Evolutionary conservation across 768 basidiomycete genomes (phyloP).

Genomic region (Clavulina sp.): DNA sequence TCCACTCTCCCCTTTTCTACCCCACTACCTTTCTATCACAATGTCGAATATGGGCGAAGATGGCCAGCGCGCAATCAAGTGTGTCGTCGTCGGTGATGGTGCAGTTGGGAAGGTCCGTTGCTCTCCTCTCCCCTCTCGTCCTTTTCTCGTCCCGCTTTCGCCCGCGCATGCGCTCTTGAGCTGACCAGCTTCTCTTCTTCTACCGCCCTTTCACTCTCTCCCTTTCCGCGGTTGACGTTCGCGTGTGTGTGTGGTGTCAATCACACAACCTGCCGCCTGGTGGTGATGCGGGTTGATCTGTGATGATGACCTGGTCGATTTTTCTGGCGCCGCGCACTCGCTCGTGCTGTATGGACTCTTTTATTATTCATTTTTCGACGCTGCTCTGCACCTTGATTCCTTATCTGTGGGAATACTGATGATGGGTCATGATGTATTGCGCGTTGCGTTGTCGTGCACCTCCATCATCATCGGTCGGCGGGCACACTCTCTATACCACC

Average conservation of each 20-base stretch:
- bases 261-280: background rate
- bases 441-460: too few relatives aligned
- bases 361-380: too few relatives aligned
- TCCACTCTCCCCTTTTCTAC: background rate
- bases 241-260: background rate
- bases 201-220: background rate
- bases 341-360: too few relatives aligned
- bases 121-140: background rate
- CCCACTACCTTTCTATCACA: background rate
- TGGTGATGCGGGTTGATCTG: background rate
- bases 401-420: too few relatives aligned
- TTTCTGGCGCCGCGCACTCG: too few relatives aligned
- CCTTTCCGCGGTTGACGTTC: background rate
- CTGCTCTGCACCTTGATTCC: too few relatives aligned
- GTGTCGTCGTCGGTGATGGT: slow-evolving; percentile 60
- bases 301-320: too few relatives aligned
- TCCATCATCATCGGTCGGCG: too few relatives aligned
- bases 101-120: slow-evolving; percentile 83
- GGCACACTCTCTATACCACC: background rate
- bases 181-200: background rate
- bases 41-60: background rate
- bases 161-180: background rate
- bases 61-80: slow-evolving; percentile 5
- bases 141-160: background rate
- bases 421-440: too few relatives aligned